Evolutionary conservation across 2,329 filamentous ascomycete species (phyloP).

Genomic region (Clonostachys sp.): DNA sequence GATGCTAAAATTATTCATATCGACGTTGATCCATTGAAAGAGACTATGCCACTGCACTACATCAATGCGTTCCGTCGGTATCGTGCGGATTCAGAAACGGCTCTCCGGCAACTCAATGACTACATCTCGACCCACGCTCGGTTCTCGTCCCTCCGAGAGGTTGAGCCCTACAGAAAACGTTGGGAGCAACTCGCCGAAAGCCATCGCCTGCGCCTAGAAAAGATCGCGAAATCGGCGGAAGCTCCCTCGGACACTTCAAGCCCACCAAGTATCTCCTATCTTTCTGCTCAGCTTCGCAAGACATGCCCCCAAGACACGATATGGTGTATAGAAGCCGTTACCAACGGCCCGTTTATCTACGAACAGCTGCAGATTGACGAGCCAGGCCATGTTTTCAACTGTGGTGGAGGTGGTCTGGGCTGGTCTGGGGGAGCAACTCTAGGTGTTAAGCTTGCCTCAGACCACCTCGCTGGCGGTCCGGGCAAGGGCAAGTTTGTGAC

Average conservation of each 20-base stretch:
- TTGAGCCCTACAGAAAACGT: constrained; percentile 53
- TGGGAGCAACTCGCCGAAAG: constrained; percentile 53
- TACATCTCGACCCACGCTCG: constrained; percentile 39
- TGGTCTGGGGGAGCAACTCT: constrained; percentile 74
- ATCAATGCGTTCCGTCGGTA: constrained; percentile 62
- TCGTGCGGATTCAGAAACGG: constrained; percentile 58
- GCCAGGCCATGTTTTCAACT: constrained; percentile 72
- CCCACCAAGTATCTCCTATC: not conserved
- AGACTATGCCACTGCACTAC: constrained; percentile 73
- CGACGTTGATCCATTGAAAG: constrained; percentile 62
- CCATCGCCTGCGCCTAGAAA: constrained; percentile 22
- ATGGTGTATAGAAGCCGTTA: constrained; percentile 72
- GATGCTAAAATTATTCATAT: constrained; percentile 57
- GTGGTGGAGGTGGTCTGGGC: constrained; percentile 70
- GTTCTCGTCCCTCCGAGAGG: constrained; percentile 23
- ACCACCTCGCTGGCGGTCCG: constrained; percentile 24
- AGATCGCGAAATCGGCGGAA: constrained; percentile 21
- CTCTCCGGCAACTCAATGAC: constrained; percentile 65
- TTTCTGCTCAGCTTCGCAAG: constrained; percentile 4
- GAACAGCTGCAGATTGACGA: constrained; percentile 64
- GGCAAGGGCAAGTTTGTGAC: constrained; percentile 45
- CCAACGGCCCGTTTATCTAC: constrained; percentile 58
- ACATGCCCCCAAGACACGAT: constrained; percentile 46
- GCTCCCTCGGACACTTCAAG: constrained; percentile 17
- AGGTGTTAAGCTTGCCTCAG: constrained; percentile 66